Conservation (phyloP, 352 stramenopile species). For the Phytopythium chamaehyphon region DNA sequence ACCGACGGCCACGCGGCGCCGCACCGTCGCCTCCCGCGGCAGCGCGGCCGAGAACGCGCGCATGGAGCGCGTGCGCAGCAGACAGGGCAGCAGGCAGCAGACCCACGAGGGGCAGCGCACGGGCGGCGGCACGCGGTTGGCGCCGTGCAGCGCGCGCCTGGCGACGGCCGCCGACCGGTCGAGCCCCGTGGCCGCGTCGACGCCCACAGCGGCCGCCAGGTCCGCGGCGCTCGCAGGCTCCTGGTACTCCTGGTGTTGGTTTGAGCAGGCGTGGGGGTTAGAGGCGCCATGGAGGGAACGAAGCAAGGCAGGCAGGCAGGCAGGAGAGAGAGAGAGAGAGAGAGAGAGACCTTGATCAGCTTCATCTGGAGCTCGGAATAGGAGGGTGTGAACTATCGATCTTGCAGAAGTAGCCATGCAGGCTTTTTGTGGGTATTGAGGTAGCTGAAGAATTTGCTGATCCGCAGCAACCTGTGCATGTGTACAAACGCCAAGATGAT, state of each 20-base stretch:
- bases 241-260: constrained; percentile 42
- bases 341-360: too few relatives aligned
- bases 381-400: too few relatives aligned
- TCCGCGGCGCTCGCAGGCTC: constrained; percentile 35
- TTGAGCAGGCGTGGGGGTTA: too few relatives aligned
- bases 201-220: constrained; percentile 57
- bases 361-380: too few relatives aligned
- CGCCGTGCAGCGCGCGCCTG: constrained; percentile 58
- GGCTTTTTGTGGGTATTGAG: too few relatives aligned
- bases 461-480: too few relatives aligned
- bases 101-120: constrained; percentile 93
- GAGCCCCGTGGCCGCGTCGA: constrained; percentile 52
- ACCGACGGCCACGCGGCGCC: constrained; percentile 27
- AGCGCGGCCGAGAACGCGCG: constrained; percentile 82
- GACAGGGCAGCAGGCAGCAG: constrained; percentile 92
- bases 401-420: too few relatives aligned
- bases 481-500: too few relatives aligned
- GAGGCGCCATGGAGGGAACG: too few relatives aligned
- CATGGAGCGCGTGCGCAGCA: constrained; percentile 90
- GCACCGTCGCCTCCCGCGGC: constrained; percentile 88
- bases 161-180: constrained; percentile 73
- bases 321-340: too few relatives aligned
- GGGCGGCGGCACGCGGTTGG: constrained; percentile 89
- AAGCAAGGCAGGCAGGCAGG: too few relatives aligned
- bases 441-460: too few relatives aligned